Conservation (phyloP, 768 basidiomycete species). For the Boletellus ananiceps region DNA sequence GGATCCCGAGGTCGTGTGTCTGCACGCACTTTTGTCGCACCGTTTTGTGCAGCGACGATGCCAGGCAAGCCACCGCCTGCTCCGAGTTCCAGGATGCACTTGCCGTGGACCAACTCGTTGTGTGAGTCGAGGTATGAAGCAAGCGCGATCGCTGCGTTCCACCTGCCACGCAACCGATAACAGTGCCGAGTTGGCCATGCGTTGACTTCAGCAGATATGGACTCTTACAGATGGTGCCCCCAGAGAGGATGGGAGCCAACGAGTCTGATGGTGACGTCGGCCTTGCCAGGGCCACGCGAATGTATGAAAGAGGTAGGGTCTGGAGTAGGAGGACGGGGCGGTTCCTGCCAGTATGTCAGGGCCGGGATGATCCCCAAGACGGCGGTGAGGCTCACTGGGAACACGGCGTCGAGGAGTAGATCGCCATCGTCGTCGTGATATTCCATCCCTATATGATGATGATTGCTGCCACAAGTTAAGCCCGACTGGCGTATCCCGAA, state of each 20-base stretch:
- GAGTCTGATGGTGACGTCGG: slow-evolving; percentile 54
- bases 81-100: slow-evolving; percentile 78
- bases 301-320: slow-evolving; percentile 53
- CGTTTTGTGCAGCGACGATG: slow-evolving; percentile 66
- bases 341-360: slow-evolving; percentile 39
- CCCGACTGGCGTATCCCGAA: no score
- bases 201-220: no score
- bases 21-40: slow-evolving; percentile 54
- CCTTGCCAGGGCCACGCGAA: slow-evolving; percentile 28
- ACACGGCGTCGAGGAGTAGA: slow-evolving; percentile 42
- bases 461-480: no score
- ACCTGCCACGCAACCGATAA: slow-evolving; percentile 38
- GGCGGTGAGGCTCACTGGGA: slow-evolving; percentile 39
- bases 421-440: slow-evolving; percentile 24
- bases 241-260: slow-evolving; percentile 80
- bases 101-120: slow-evolving; percentile 39
- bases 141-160: slow-evolving; percentile 76
- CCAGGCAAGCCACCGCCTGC: slow-evolving; percentile 91
- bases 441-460: slow-evolving; percentile 2
- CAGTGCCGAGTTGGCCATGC: no score
- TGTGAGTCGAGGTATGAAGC: slow-evolving; percentile 65
- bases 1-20: background rate
- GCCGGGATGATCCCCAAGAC: no score
- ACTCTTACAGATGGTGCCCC: slow-evolving; percentile 69
- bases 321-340: slow-evolving; percentile 62